Evolutionary conservation across 2,329 filamentous ascomycete species (phyloP).

Genomic region (Stachybotrys elegans): DNA sequence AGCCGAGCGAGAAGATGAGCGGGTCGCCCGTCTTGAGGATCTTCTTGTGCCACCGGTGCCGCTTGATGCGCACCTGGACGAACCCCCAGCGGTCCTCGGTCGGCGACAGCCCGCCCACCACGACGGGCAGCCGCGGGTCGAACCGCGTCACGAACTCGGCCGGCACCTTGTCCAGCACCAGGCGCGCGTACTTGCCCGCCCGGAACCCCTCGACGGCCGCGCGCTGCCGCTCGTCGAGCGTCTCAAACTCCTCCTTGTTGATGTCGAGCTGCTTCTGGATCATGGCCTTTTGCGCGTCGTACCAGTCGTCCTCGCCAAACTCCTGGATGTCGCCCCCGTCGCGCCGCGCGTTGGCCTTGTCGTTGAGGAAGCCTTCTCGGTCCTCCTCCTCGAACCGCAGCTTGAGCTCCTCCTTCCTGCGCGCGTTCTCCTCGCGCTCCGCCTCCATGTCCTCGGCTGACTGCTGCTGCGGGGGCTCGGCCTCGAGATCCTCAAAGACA

Average conservation of each 20-base stretch:
- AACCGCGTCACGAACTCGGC: constrained; percentile 86
- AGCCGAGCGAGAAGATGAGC: constrained; percentile 92
- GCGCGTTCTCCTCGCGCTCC: constrained; percentile 86
- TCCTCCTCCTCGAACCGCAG: constrained; percentile 96
- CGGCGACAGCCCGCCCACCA: constrained; percentile 85
- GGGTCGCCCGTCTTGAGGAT: constrained; percentile 98
- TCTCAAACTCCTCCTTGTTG: constrained; percentile 90
- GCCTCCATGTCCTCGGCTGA: constrained; percentile 61
- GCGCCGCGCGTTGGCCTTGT: constrained; percentile 71
- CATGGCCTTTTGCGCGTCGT: constrained; percentile 90
- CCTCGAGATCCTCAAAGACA: constrained; percentile 78
- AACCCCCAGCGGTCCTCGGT: constrained; percentile 96
- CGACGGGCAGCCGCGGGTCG: constrained; percentile 73
- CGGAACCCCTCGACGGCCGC: constrained; percentile 83
- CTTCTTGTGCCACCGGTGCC: constrained; percentile 98
- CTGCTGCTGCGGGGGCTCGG: constrained; percentile 35
- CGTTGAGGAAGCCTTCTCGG: constrained; percentile 89
- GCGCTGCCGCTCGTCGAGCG: constrained; percentile 78
- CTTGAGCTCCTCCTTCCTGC: constrained; percentile 89
- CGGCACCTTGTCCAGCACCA: constrained; percentile 84
- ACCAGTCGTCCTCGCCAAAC: constrained; percentile 98
- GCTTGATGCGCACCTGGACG: constrained; percentile 93
- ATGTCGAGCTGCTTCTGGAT: constrained; percentile 95
- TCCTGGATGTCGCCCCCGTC: constrained; percentile 67
- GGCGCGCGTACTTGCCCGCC: constrained; percentile 87